Evolutionary conservation across 306 rosid genomes (phyloP), one percentile per base, ranked within the genome.

Genomic region (Canavalia ensiformis): DNA sequence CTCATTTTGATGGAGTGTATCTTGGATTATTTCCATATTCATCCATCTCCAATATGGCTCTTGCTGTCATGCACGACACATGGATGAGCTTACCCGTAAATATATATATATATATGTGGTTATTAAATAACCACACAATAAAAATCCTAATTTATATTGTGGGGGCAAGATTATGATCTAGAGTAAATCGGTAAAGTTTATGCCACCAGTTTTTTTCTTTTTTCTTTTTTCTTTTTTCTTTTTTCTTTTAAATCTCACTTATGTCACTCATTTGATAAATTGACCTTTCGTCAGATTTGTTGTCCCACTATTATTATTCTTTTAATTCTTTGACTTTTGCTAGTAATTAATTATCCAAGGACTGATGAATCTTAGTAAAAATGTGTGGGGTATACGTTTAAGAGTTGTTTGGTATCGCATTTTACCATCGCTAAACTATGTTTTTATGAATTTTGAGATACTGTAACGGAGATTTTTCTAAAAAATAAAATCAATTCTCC

Each of bases 1-100:
- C 4, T 71, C 13, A 4, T 18, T 44, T 47, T 33, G 18, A 55
- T 64, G 50, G 39, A 54, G 57, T 28, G 11, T 31, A 31, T 52
- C 31, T 41, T 60, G 28, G 33, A 11, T 29, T 52, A 2, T 75
- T 57, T 76, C 58, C 30, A 6, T 29, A 34, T 57, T 55, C 77
- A 57, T 68, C 64, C 71, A 74, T 74, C 4, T 39, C 11, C 28
- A 60, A 60, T 29, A 62, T 13, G 47, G 56, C 18, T 64, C 28
- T 55, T 79, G 68, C 51, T 46, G 7, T 65, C 60, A 35, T 30
- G 37, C 58, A 45, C 12, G 4, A 12, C 55, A 30, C 31, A 35
- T 33, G 42, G 51, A 45, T 31, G 30, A 30, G 50, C 29, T 55
- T 68, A 42, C 29, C 12, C 35, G 0, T 6, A 71, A 70, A 28